phyloP scores from a whole-genome alignment of 495 filamentous ascomycete species.

The Platismatia glauca region DNA sequence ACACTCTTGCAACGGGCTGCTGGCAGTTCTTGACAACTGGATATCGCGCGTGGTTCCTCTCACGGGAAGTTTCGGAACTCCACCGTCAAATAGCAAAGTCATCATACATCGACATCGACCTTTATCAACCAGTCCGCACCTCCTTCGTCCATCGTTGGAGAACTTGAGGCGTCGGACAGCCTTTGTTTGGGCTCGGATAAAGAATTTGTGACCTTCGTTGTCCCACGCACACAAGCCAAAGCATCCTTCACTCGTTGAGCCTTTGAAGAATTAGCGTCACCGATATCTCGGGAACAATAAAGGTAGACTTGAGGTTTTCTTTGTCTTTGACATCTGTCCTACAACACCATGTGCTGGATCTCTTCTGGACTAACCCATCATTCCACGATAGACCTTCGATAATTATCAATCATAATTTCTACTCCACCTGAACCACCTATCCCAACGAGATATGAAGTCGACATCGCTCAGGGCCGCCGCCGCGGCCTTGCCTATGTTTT shows the following conservation, averaged over 20 bases:
- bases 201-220: slow-evolving; percentile 1
- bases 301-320: background rate
- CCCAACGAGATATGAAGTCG: slow-evolving; percentile 14
- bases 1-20: slow-evolving; percentile 3
- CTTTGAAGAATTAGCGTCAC: background rate
- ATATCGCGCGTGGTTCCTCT: background rate
- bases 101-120: background rate
- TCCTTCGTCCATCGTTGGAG: background rate
- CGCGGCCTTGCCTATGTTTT: slow-evolving; percentile 16
- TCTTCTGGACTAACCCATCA: background rate
- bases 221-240: slow-evolving; percentile 2
- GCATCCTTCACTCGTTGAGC: slow-evolving; percentile 3
- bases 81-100: background rate
- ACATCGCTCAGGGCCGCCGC: background rate
- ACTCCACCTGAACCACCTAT: background rate
- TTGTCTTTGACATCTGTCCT: background rate
- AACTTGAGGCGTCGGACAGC: background rate
- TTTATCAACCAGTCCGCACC: background rate
- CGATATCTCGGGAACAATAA: slow-evolving; percentile 2
- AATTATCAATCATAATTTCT: background rate
- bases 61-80: background rate
- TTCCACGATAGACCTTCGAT: slow-evolving; percentile 5
- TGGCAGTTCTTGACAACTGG: slow-evolving; percentile 9
- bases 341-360: background rate
- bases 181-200: background rate